Base-by-base conservation (phyloP, 2,329 filamentous ascomycete genomes). In the Corinectria fuckeliana region DNA sequence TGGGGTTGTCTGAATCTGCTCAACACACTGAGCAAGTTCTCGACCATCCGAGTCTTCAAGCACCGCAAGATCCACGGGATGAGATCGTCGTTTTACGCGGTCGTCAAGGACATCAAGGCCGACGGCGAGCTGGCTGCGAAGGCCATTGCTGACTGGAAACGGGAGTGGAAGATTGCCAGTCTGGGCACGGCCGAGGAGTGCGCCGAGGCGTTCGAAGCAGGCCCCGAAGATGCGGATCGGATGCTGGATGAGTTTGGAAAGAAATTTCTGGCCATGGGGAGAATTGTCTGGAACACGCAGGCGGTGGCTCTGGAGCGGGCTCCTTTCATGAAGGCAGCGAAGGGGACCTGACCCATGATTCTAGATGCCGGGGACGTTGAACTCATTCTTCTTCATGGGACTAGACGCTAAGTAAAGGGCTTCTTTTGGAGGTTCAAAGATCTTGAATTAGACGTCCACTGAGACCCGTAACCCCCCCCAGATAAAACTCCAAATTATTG, bases 31-130 rank as follows among this genome's bases (percentile, higher is more conserved):
- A 62, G 52, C 13, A 65, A 69, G n/a, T 82, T 86, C 54, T 71
- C 80, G 0, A 11, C 14, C 0, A 20, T 66, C 0, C 26, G 48
- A 2, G 62, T 84, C 0, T 80, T 76, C 67, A 87, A 86, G 65
- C 81, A 80, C 0, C 61, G 7, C 2, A 67, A 7, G 1, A 64
- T 58, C 3, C 81, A 86, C 57, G 67, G 64, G 1, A 80, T 70
- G 18, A 71, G 78, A 4, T 81, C 78, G 0, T 85, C 82, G 0
- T 87, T 85, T 61, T 86, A 87, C 64, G 72, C 85, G 66, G 60
- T 86, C 9, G 82, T 82, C 2, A 76, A 68, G 1, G 64, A 78
- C 3, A 71, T 86, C 0, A 70, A 76, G 39, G 71, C 72, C 5
- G 38, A 69, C 3, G 58, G 62, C 16, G 41, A 63, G 0, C 69